These are phyloP conservation scores for Ehretia macrophylla DNA, from an alignment of 257 asterid genomes.

Conservation along the genomic window DNA sequence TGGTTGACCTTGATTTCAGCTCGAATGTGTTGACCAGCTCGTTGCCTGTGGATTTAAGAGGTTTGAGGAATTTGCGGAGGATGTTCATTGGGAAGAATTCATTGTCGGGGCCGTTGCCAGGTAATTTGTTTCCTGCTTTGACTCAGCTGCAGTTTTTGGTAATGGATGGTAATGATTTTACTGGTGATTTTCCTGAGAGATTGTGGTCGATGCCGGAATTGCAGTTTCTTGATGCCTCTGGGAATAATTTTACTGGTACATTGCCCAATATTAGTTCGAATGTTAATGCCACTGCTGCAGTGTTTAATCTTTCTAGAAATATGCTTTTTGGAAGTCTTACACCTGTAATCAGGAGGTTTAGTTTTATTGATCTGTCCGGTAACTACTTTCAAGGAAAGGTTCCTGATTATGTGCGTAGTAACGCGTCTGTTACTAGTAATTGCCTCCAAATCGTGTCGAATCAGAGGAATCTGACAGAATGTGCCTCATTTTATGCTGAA, in stretches of 20 bases:
- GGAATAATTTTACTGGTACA: constrained; percentile 53
- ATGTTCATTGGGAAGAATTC: constrained; percentile 39
- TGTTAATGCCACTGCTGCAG: constrained; percentile 17
- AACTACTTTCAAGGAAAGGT: constrained; percentile 53
- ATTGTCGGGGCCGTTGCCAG: constrained; percentile 34
- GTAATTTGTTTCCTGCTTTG: constrained; percentile 24
- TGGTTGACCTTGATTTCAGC: constrained; percentile 52
- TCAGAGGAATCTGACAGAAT: constrained; percentile 37
- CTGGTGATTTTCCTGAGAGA: constrained; percentile 32
- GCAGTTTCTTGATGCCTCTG: constrained; percentile 45
- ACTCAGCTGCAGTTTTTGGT: constrained; percentile 24
- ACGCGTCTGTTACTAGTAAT: constrained; percentile 24
- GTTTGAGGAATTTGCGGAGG: constrained; percentile 34
- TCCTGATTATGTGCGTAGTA: constrained; percentile 16
- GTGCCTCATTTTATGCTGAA: constrained; percentile 38
- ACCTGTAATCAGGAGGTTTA: constrained; percentile 12
- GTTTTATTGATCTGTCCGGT: constrained; percentile 40
- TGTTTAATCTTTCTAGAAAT: constrained; percentile 60
- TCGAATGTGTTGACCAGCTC: constrained; percentile 44
- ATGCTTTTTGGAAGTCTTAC: constrained; percentile 50
- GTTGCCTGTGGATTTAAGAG: constrained; percentile 35
- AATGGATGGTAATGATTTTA: constrained; percentile 30
- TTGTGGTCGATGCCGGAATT: constrained; percentile 32
- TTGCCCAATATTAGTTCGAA: constrained; percentile 20
- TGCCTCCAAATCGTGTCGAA: constrained; percentile 29